Conservation (phyloP, 257 asterid species). For the Scutellaria barbata region DNA sequence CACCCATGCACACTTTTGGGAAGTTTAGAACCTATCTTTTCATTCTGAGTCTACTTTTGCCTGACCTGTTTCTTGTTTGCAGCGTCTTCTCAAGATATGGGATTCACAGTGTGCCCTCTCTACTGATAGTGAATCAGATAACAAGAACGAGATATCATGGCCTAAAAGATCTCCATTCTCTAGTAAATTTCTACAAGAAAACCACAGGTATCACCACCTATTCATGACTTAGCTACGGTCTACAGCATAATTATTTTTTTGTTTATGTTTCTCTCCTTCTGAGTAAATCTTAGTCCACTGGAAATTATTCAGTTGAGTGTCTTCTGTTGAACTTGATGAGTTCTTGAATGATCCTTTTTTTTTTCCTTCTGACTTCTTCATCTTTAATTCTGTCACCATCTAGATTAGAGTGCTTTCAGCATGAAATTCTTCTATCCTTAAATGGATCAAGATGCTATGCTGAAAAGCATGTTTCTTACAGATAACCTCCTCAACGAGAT, state of each 20-base stretch:
- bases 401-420: background rate
- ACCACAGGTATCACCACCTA: constrained; percentile 59
- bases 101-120: constrained; percentile 71
- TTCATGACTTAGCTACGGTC: constrained; percentile 6
- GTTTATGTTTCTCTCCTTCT: constrained; percentile 5
- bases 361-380: constrained; percentile 14
- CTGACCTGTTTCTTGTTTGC: constrained; percentile 34
- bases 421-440: too few relatives aligned
- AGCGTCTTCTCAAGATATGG: constrained; percentile 76
- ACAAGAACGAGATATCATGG: constrained; percentile 54
- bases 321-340: constrained; percentile 12
- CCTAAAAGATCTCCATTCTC: constrained; percentile 56
- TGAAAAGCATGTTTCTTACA: too few relatives aligned
- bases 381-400: constrained; percentile 3
- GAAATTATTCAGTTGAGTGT: constrained; percentile 14
- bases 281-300: constrained; percentile 3
- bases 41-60: background rate
- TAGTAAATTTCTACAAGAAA: constrained; percentile 56
- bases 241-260: constrained; percentile 2
- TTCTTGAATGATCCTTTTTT: constrained; percentile 6
- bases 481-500: too few relatives aligned
- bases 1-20: background rate
- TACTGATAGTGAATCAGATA: constrained; percentile 54
- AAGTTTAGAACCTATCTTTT: background rate
- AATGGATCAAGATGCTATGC: too few relatives aligned